Conservation (phyloP, 352 stramenopile species). For the Phytopythium aichiense region DNA sequence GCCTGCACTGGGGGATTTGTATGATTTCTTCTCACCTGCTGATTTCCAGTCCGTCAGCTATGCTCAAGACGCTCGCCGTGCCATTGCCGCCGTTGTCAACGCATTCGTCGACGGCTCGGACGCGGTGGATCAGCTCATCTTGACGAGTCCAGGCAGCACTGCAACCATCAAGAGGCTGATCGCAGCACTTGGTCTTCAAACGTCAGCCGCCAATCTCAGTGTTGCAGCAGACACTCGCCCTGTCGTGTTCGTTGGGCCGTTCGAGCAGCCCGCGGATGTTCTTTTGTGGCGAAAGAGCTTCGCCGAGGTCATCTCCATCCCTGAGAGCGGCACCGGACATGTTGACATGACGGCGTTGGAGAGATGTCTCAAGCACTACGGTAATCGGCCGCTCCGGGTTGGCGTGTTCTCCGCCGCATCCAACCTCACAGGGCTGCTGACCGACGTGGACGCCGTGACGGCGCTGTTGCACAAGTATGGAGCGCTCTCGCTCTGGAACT, state of each 20-base stretch:
- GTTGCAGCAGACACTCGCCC: constrained; percentile 29
- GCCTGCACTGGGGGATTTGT: constrained; percentile 95
- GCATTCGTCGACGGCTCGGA: constrained; percentile 77
- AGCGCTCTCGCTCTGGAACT: constrained; percentile 94
- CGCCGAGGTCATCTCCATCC: constrained; percentile 77
- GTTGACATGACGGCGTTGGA: constrained; percentile 63
- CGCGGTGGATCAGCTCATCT: constrained; percentile 92
- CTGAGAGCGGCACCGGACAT: constrained; percentile 38
- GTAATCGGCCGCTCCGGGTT: constrained; percentile 60
- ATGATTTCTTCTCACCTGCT: constrained; percentile 86
- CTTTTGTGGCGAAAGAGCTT: constrained; percentile 94
- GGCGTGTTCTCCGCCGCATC: constrained; percentile 91
- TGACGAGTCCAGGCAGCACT: constrained; percentile 87
- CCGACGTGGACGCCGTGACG: constrained; percentile 88
- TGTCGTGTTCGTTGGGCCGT: constrained; percentile 92
- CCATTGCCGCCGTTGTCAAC: constrained; percentile 87
- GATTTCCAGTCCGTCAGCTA: constrained; percentile 89
- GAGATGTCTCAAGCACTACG: constrained; percentile 41
- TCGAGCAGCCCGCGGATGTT: constrained; percentile 97
- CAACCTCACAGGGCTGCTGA: constrained; percentile 94
- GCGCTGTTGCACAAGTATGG: constrained; percentile 89
- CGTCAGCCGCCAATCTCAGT: neutral
- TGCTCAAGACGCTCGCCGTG: constrained; percentile 90
- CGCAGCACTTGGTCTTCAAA: constrained; percentile 49
- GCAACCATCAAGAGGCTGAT: constrained; percentile 84